Evolutionary conservation across 2,329 filamentous ascomycete genomes (phyloP), one percentile per base, ranked within the genome.

Genomic region (Karstenula rhodostoma): DNA sequence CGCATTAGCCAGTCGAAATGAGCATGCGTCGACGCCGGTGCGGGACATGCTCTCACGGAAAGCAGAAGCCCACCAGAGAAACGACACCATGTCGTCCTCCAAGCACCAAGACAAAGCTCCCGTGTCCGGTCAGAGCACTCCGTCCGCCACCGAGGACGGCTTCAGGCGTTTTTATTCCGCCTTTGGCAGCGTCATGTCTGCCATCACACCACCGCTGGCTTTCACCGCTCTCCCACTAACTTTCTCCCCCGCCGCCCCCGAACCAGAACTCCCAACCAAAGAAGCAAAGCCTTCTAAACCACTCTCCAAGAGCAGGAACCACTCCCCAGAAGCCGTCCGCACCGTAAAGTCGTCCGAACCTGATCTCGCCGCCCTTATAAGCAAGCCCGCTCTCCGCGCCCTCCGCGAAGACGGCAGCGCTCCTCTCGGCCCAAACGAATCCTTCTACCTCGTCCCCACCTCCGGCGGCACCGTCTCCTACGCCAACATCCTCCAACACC

Each of bases 401-500:
- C 85, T 97, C 44, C 85, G 88, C 22, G 89, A 91, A 58, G 89
- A 82, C 58, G 77, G 90, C 49, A 64, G 66, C 23, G 85, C 89
- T 29, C 84, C 85, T 17, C 74, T 79, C 13, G 80, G 78, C 15
- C 81, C 86, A 9, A 77, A 77, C 43, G 77, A 79, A 60, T 76
- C 73, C 58, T 99, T 99, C 80, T 98, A 97, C 75, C 91, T 98
- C 1, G 95, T 99, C 1, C 95, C 94, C 4, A 91, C 92, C 0
- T 93, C 91, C 19, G 94, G 95, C 5, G 93, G 94, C 65, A 97
- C 93, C 2, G 90, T 94, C 61, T 95, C 93, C 0, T 99, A 98
- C 73, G 94, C 95, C 47, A 93, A 91, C 63, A 97, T 99, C 55
- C 82, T 97, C 22, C 67, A 76, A 60, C 62, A 78, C 71, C 71